These are phyloP conservation scores for Saturnispora halmiae DNA, from an alignment of 805 yeast species.

Conservation along the genomic window DNA sequence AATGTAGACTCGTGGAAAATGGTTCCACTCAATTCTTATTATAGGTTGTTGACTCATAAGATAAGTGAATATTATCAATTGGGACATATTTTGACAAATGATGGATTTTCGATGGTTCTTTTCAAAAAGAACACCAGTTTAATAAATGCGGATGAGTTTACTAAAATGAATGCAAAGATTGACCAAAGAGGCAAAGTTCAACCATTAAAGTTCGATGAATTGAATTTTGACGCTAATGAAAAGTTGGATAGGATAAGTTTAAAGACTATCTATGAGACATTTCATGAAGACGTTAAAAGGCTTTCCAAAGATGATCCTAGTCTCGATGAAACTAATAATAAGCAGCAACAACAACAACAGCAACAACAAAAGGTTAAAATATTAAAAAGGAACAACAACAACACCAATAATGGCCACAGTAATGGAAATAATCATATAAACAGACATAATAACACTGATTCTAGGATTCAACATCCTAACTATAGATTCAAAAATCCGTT, in stretches of 20 bases:
- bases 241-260: slow-evolving; percentile 27
- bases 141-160: slow-evolving; percentile 29
- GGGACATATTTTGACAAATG: slow-evolving; percentile 47
- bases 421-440: slow-evolving; percentile 10
- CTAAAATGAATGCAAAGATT: slow-evolving; percentile 25
- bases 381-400: background rate
- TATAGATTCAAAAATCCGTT: background rate
- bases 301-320: background rate
- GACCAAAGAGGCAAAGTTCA: slow-evolving; percentile 28
- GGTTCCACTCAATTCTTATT: slow-evolving; percentile 58
- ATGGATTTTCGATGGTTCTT: slow-evolving; percentile 39
- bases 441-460: background rate
- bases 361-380: slow-evolving; percentile 1
- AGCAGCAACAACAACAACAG: background rate
- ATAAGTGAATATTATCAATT: slow-evolving; percentile 57
- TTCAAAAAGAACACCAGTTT: slow-evolving; percentile 31
- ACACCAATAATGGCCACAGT: slow-evolving; percentile 4
- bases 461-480: too few species aligned
- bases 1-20: slow-evolving; percentile 34
- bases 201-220: slow-evolving; percentile 25
- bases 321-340: background rate
- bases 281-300: slow-evolving; percentile 9
- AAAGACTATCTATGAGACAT: slow-evolving; percentile 20
- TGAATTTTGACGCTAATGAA: slow-evolving; percentile 26
- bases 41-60: slow-evolving; percentile 58